A percentile compares a stretch with the other conserved stretches of the same genome.
phyloP scores from a whole-genome alignment of 2,329 filamentous ascomycete genomes.

The Alternaria sp. region DNA sequence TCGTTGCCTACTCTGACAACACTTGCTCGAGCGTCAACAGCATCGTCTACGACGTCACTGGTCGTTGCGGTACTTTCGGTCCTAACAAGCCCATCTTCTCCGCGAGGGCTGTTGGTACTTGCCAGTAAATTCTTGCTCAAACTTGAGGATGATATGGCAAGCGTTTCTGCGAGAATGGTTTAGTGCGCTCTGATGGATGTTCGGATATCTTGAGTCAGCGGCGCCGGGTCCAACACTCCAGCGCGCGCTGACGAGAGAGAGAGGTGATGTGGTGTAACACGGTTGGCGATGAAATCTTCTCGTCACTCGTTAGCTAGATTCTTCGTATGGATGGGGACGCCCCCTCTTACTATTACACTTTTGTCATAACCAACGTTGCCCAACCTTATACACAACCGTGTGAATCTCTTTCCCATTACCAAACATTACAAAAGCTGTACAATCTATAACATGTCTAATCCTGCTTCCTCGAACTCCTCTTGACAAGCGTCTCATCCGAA shows the following conservation, averaged over 20 bases:
- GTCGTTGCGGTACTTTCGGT: slow-evolving; percentile 17
- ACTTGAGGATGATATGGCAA: background rate
- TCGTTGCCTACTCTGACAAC: slow-evolving; percentile 10
- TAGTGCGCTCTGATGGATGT: background rate
- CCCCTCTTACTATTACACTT: background rate
- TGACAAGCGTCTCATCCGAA: slow-evolving; percentile 20
- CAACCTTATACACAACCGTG: background rate
- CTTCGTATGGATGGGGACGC: background rate
- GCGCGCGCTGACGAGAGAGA: background rate
- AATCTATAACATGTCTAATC: background rate
- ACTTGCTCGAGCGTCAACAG: slow-evolving; percentile 6
- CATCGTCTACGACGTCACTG: slow-evolving; percentile 4
- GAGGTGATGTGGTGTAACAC: background rate
- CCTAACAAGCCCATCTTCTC: slow-evolving; percentile 11
- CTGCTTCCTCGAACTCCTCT: slow-evolving; percentile 2
- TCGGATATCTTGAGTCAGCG: background rate
- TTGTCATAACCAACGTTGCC: background rate
- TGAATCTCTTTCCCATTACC: background rate
- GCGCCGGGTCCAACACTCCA: slow-evolving; percentile 16
- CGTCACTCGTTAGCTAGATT: background rate
- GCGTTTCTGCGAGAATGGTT: background rate
- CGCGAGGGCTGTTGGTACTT: slow-evolving; percentile 19
- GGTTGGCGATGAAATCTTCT: background rate
- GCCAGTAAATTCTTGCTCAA: background rate
- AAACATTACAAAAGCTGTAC: background rate